phyloP scores from a whole-genome alignment of 495 filamentous ascomycete genomes.

The Neohortaea acidophila region DNA sequence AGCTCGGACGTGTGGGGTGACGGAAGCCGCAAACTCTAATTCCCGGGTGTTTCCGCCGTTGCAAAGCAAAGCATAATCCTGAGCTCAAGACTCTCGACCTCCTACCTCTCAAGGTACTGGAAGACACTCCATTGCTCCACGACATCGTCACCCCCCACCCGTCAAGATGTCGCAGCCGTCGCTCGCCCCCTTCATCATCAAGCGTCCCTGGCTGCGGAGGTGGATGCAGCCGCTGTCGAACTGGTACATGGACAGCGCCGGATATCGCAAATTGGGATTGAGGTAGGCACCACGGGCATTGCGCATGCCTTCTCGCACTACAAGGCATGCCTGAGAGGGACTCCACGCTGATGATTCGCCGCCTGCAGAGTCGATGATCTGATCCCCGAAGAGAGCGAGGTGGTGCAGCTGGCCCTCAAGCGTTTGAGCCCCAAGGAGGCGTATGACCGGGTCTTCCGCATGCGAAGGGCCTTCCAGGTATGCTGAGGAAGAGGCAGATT shows the following conservation, averaged over 20 bases:
- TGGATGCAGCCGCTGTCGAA: slow-evolving; percentile 62
- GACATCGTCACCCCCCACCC: no score
- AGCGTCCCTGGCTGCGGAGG: slow-evolving; percentile 69
- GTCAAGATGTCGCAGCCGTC: slow-evolving; percentile 58
- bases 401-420: slow-evolving; percentile 71
- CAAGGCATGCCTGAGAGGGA: no score
- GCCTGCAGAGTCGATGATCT: slow-evolving; percentile 72
- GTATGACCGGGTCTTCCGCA: slow-evolving; percentile 93
- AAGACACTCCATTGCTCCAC: no score
- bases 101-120: no score
- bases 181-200: slow-evolving; percentile 53
- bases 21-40: no score
- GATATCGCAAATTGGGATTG: slow-evolving; percentile 86
- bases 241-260: slow-evolving; percentile 73
- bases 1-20: no score
- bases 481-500: slow-evolving; percentile 11
- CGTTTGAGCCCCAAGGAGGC: slow-evolving; percentile 77
- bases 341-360: no score
- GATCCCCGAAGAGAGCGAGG: slow-evolving; percentile 76
- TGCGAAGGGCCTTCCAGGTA: slow-evolving; percentile 90
- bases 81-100: no score
- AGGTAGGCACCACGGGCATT: slow-evolving; percentile 52
- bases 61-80: no score
- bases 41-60: no score
- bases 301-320: no score